A percentile compares a stretch with the other conserved stretches of the same genome.
Conservation (phyloP, 179 eudicot species). For the Spinacia oleracea region DNA sequence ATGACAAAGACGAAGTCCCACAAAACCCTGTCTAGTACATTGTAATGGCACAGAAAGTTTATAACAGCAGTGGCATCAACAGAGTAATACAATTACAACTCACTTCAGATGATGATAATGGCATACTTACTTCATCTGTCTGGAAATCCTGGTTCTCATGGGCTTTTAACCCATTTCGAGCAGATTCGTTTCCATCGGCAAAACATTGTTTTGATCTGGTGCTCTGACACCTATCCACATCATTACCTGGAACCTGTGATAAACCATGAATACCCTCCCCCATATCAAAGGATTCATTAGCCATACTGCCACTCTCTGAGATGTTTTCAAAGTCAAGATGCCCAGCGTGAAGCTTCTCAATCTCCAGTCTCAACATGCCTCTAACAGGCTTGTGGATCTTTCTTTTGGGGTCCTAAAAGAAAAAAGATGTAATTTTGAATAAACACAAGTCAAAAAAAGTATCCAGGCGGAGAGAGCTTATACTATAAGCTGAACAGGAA, state of each 20-base stretch:
- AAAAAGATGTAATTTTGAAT: background rate
- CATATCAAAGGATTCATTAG: conserved; percentile 54
- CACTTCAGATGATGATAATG: background rate
- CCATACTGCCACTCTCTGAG: conserved; percentile 67
- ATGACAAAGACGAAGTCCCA: background rate
- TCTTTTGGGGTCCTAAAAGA: conserved; percentile 85
- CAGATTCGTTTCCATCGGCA: conserved; percentile 51
- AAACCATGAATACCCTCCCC: conserved; percentile 54
- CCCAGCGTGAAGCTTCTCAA: conserved; percentile 91
- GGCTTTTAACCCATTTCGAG: conserved; percentile 56
- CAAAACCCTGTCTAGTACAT: background rate
- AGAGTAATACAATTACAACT: background rate
- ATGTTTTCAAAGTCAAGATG: conserved; percentile 66
- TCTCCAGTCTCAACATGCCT: conserved; percentile 87
- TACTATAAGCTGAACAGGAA: background rate
- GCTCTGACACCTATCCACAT: conserved; percentile 47
- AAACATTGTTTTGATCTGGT: conserved; percentile 42
- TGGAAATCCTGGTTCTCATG: conserved; percentile 47
- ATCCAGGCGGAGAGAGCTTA: background rate
- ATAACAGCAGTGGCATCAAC: background rate
- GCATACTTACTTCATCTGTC: conserved; percentile 67
- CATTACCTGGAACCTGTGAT: conserved; percentile 45
- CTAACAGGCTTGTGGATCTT: conserved; percentile 97
- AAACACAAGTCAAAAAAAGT: background rate
- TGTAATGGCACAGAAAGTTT: background rate